Evolutionary conservation across 306 rosid genomes (phyloP).

Genomic region (Quercus mongolica): DNA sequence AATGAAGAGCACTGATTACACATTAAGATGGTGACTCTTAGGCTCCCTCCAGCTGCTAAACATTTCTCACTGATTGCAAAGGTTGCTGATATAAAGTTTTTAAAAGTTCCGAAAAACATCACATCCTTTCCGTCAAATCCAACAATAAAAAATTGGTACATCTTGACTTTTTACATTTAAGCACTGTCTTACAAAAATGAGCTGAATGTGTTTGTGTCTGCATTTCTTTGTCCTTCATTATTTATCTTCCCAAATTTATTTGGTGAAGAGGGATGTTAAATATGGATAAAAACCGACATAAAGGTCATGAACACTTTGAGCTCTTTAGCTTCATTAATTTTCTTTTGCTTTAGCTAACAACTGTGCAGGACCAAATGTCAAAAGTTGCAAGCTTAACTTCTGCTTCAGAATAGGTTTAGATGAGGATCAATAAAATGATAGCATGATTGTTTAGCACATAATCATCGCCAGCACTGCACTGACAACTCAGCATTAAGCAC

Average conservation of each 20-base stretch:
- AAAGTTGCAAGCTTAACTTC: not conserved
- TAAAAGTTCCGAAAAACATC: not conserved
- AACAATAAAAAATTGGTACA: not conserved
- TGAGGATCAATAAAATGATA: not conserved
- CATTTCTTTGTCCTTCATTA: not conserved
- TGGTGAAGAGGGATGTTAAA: not conserved
- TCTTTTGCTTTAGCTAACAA: not conserved
- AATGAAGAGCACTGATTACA: not conserved
- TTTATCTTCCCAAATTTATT: not conserved
- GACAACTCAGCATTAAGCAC: not conserved
- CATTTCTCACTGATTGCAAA: not conserved
- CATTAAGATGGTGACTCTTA: not conserved
- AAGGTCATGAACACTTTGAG: not conserved
- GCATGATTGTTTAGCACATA: not conserved
- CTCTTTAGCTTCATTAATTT: not conserved
- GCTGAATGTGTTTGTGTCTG: not conserved
- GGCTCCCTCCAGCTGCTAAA: not conserved
- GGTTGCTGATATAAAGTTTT: not conserved
- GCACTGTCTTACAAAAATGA: not conserved
- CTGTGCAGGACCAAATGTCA: not conserved
- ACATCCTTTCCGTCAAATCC: not conserved
- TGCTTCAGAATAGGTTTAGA: not conserved
- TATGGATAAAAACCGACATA: not conserved
- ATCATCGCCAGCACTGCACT: conserved; percentile 13
- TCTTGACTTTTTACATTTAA: no score